Conservation (phyloP, 2,329 filamentous ascomycete species). For the Fusarium beomiforme region DNA sequence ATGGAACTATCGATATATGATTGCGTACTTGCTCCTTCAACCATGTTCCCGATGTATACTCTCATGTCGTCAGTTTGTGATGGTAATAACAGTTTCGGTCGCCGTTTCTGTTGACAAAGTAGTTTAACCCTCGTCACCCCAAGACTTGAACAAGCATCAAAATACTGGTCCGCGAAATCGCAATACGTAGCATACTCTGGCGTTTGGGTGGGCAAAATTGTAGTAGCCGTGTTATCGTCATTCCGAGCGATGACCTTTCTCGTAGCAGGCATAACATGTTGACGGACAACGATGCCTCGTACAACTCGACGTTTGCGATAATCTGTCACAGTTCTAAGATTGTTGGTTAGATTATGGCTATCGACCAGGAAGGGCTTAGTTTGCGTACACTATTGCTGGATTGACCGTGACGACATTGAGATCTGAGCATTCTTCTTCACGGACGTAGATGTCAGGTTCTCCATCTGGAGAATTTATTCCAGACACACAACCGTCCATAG, state of each 20-base stretch:
- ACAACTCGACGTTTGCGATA: too few species aligned
- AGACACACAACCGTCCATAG: neutral
- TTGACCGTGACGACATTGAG: neutral
- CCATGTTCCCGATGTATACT: neutral
- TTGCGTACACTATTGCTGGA: neutral
- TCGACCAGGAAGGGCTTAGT: fast-evolving
- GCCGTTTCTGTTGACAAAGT: neutral
- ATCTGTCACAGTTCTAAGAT: neutral
- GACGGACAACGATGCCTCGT: neutral
- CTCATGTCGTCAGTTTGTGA: neutral
- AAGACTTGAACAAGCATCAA: neutral
- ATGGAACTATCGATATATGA: too few species aligned
- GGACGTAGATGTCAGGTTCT: fast-evolving
- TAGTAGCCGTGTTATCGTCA: neutral
- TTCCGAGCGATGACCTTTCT: neutral
- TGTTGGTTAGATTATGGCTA: neutral
- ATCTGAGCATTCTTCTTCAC: neutral
- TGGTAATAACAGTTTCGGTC: neutral
- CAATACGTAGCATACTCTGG: neutral
- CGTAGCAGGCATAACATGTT: neutral
- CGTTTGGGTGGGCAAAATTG: neutral
- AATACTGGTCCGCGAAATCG: neutral
- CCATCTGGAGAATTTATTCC: neutral
- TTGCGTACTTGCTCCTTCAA: fast-evolving
- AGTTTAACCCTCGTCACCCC: neutral